These are phyloP conservation scores for Trypanosoma scelopori DNA, from an alignment of 208 protist species.

Conservation along the genomic window DNA sequence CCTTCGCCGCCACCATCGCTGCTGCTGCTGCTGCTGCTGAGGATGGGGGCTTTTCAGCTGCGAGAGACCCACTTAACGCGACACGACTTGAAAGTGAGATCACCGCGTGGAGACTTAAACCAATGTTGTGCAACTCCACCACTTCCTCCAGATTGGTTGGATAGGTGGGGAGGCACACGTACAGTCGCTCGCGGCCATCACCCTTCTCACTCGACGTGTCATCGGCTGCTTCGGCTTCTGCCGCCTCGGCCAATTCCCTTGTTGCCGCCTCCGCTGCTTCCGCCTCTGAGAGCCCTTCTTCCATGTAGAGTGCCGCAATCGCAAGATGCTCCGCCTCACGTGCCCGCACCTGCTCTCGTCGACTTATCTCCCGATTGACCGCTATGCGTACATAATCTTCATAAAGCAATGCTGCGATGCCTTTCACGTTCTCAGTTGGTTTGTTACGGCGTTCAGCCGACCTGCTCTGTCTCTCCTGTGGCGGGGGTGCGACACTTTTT, in stretches of 20 bases:
- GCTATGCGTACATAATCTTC: conserved; percentile 59
- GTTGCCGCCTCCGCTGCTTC: conserved; percentile 58
- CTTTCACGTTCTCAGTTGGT: conserved; percentile 14
- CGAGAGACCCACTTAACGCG: conserved; percentile 29
- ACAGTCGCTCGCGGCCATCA: conserved; percentile 21
- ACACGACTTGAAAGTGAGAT: conserved; percentile 30
- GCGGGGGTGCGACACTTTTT: not conserved
- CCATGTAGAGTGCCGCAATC: conserved; percentile 55
- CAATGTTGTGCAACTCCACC: conserved; percentile 20
- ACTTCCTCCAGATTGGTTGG: conserved; percentile 38
- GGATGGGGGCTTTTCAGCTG: conserved; percentile 8
- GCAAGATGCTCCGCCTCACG: conserved; percentile 28
- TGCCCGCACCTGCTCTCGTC: conserved; percentile 31
- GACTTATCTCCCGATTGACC: conserved; percentile 37
- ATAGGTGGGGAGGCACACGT: conserved; percentile 34
- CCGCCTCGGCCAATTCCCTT: conserved; percentile 35
- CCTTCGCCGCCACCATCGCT: not conserved
- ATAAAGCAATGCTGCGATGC: conserved; percentile 16
- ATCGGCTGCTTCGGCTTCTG: conserved; percentile 20
- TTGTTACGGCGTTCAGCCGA: conserved; percentile 1
- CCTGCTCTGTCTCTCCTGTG: conserved; percentile 11
- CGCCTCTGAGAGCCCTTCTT: conserved; percentile 63
- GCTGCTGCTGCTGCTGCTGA: not conserved
- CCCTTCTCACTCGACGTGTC: conserved; percentile 25
- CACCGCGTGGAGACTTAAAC: conserved; percentile 34